Evolutionary conservation across 164 flowering plant species (phyloP).

Genomic region (Macadamia tetraphylla): DNA sequence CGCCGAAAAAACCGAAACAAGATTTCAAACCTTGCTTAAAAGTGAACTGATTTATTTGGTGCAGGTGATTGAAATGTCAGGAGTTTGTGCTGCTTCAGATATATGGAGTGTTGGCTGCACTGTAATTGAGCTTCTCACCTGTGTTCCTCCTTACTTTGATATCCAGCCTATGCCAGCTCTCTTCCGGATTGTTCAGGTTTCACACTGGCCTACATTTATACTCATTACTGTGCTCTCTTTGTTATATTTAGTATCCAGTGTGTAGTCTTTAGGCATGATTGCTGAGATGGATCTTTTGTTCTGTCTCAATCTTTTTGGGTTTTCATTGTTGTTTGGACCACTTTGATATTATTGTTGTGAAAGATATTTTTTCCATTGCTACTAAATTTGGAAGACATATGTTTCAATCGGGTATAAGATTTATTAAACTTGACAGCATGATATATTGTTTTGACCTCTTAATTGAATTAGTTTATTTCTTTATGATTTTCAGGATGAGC

Average conservation of each 20-base stretch:
- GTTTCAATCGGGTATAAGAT: background rate
- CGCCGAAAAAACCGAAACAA: too few species aligned
- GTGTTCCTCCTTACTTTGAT: slow-evolving; percentile 99
- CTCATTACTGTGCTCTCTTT: background rate
- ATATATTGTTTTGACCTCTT: background rate
- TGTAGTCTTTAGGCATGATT: background rate
- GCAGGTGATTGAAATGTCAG: slow-evolving; percentile 99
- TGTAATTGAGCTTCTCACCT: slow-evolving; percentile 95
- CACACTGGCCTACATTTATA: background rate
- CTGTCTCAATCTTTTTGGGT: background rate
- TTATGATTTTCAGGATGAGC: slow-evolving; percentile 67
- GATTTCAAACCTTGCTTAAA: too few species aligned
- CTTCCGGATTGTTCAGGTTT: slow-evolving; percentile 95
- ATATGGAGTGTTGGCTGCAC: slow-evolving; percentile 99
- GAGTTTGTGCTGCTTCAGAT: slow-evolving; percentile 99
- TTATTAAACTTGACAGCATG: background rate
- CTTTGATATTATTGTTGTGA: too few species aligned
- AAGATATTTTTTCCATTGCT: background rate
- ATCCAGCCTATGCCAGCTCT: slow-evolving; percentile 99
- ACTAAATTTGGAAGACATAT: background rate
- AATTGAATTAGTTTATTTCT: background rate
- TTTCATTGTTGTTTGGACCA: background rate
- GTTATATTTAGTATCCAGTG: background rate
- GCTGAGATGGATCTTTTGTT: background rate
- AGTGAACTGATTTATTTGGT: slow-evolving; percentile 14